phyloP scores from a whole-genome alignment of 148 eudicot species.

The Nepenthes gracilis region DNA sequence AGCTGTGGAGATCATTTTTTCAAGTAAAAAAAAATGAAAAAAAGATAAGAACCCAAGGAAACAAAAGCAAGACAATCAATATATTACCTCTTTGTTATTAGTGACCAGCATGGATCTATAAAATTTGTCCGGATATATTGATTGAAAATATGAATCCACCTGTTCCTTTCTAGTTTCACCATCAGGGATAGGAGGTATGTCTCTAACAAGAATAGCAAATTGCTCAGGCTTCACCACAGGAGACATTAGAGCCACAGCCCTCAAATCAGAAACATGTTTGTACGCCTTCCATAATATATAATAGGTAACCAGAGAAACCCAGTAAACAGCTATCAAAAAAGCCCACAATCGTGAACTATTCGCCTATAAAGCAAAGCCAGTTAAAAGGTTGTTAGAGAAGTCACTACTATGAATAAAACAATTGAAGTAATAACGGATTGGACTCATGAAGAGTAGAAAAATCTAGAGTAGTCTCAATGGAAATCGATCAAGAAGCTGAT shows the following conservation, averaged over 20 bases:
- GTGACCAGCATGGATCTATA: conserved; percentile 74
- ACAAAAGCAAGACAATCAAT: too few relatives aligned
- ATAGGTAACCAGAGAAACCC: conserved; percentile 67
- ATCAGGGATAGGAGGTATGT: conserved; percentile 49
- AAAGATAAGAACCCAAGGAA: too few relatives aligned
- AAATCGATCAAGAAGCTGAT: too few relatives aligned
- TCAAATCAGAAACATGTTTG: conserved; percentile 58
- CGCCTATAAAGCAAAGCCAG: conserved; percentile 22
- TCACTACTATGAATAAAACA: background rate
- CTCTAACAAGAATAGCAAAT: conserved; percentile 74
- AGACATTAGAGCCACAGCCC: conserved; percentile 63
- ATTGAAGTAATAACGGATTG: background rate
- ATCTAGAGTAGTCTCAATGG: too few relatives aligned
- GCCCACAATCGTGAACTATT: conserved; percentile 65
- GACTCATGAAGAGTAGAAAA: too few relatives aligned
- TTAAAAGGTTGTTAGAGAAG: background rate
- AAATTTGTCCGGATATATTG: conserved; percentile 72
- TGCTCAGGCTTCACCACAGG: conserved; percentile 59
- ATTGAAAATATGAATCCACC: conserved; percentile 56
- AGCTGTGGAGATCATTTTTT: too few relatives aligned
- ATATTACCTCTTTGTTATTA: conserved; percentile 51
- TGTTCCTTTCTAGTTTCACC: conserved; percentile 66
- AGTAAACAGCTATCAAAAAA: conserved; percentile 47
- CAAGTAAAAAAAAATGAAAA: too few relatives aligned
- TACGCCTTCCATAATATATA: conserved; percentile 79